phyloP scores from a whole-genome alignment of 176 grass and related monocot genomes.

The Phoenix dactylifera region DNA sequence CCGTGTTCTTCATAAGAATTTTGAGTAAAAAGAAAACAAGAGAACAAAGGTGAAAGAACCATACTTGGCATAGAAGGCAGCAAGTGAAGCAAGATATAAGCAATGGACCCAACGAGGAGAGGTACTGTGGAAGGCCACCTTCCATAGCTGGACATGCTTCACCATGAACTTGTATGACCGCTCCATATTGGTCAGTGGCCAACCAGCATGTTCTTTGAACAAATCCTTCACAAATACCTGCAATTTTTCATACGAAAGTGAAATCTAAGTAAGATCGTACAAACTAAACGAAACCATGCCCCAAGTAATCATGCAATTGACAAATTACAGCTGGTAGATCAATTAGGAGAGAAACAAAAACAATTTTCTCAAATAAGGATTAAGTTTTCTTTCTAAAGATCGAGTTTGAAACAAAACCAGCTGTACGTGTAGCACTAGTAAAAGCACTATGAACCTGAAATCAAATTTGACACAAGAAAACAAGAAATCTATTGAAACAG shows the following conservation, averaged over 20 bases:
- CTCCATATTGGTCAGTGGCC: conserved; percentile 97
- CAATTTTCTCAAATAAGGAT: too few relatives aligned
- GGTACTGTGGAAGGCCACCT: conserved; percentile 89
- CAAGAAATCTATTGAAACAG: too few relatives aligned
- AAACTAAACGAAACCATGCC: too few relatives aligned
- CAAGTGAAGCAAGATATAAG: conserved; percentile 79
- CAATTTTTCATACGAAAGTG: background rate
- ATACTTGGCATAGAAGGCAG: conserved; percentile 96
- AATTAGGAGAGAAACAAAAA: too few relatives aligned
- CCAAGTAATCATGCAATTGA: too few relatives aligned
- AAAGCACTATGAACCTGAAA: too few relatives aligned
- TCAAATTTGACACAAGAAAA: too few relatives aligned
- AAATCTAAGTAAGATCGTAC: background rate
- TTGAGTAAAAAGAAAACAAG: background rate
- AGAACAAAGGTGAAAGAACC: background rate
- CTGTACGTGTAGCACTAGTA: too few relatives aligned
- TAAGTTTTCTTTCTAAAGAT: too few relatives aligned
- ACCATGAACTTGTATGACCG: conserved; percentile 99
- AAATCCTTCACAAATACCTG: conserved; percentile 97
- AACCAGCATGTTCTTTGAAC: conserved; percentile 92
- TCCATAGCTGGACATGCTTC: conserved; percentile 99
- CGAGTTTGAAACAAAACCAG: too few relatives aligned
- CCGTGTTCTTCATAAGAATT: background rate
- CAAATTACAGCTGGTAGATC: too few relatives aligned
- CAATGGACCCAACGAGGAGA: conserved; percentile 88